Conservation (phyloP, 805 yeast genomes). For the Soucietia sequanensis region DNA sequence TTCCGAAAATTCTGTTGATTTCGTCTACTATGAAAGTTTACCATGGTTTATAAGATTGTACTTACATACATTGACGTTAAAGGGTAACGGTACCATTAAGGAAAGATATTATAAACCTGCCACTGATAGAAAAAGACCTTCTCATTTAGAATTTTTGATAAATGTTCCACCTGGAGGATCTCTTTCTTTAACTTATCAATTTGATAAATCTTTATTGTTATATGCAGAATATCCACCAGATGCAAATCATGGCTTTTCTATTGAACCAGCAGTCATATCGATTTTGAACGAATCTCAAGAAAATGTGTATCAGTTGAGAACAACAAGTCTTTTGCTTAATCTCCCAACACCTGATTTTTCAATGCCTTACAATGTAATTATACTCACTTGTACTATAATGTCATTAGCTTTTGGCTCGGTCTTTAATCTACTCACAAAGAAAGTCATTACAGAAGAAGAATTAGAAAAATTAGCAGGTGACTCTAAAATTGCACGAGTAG, state of each 20-base stretch:
- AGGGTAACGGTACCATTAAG: conserved; percentile 31
- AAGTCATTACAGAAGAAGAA: conserved; percentile 73
- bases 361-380: conserved; percentile 98
- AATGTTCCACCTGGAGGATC: conserved; percentile 63
- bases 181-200: conserved; percentile 65
- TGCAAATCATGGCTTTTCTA: conserved; percentile 96
- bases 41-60: conserved; percentile 94
- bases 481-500: conserved; percentile 12
- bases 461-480: conserved; percentile 18
- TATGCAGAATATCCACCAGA: conserved; percentile 98
- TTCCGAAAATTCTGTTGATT: conserved; percentile 36
- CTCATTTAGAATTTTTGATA: conserved; percentile 73
- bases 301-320: conserved; percentile 55
- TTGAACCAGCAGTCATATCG: conserved; percentile 84
- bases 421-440: conserved; percentile 73
- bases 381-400: conserved; percentile 89
- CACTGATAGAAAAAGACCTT: conserved; percentile 73
- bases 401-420: conserved; percentile 87
- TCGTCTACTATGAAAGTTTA: conserved; percentile 73
- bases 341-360: conserved; percentile 97
- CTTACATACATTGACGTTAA: conserved; percentile 58
- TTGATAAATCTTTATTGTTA: conserved; percentile 82
- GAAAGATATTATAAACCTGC: conserved; percentile 72
- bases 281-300: conserved; percentile 36
- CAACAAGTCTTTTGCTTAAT: conserved; percentile 81